Percentiles rank a stretch among this genome's conserved stretches.
Conservation (phyloP, 2,329 filamentous ascomycete genomes). For the Claviceps pazoutovae region DNA sequence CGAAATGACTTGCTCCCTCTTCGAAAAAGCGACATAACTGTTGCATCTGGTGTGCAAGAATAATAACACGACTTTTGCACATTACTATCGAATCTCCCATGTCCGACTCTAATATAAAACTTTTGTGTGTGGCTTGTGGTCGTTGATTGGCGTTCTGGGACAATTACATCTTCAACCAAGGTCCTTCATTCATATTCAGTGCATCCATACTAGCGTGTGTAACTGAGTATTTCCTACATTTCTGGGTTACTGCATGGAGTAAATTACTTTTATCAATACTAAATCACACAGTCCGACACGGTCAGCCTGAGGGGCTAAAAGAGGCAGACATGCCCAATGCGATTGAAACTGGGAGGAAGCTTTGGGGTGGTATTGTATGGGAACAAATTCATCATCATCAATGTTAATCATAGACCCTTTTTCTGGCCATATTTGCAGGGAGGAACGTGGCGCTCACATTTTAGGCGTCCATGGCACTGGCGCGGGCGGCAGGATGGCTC, state of each 20-base stretch:
- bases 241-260: conserved; percentile 7
- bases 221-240: conserved; percentile 1
- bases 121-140: neutral
- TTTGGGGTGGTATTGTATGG: neutral
- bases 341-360: neutral
- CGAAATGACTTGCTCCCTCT: neutral
- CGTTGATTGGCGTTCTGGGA: neutral
- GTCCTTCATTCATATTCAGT: neutral
- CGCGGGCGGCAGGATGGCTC: neutral
- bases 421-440: neutral
- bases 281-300: neutral
- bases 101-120: too few relatives aligned
- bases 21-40: neutral
- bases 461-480: neutral
- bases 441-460: neutral
- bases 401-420: neutral
- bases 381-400: neutral
- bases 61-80: neutral
- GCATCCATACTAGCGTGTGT: conserved; percentile 2
- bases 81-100: too few relatives aligned
- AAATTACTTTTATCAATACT: conserved; percentile 1
- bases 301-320: neutral
- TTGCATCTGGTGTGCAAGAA: neutral
- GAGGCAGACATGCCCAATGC: neutral
- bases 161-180: neutral